Conservation (phyloP, 2,329 filamentous ascomycete species). For the Talaromyces sp. region DNA sequence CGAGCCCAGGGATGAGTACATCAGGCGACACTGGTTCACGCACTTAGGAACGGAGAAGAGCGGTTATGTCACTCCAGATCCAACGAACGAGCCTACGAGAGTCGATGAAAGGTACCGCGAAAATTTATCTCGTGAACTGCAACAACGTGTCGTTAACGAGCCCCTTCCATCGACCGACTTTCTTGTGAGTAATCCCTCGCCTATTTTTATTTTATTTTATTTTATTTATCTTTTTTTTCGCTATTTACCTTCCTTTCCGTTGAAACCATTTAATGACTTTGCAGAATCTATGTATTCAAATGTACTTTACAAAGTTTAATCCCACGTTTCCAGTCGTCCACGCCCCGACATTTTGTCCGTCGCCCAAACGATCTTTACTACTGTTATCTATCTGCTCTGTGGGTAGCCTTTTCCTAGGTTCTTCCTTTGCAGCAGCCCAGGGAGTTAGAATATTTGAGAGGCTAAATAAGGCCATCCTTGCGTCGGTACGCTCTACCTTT, state of each 20-base stretch:
- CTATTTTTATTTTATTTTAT: no score
- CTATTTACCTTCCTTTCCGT: not conserved
- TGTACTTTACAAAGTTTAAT: slow-evolving; percentile 17
- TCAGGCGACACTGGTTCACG: slow-evolving; percentile 1
- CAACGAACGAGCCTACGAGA: not conserved
- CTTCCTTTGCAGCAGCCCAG: slow-evolving; percentile 21
- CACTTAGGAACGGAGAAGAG: not conserved
- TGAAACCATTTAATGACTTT: not conserved
- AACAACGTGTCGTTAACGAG: slow-evolving; percentile 13
- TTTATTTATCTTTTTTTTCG: not conserved
- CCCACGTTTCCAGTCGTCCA: slow-evolving; percentile 12
- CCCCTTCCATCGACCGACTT: slow-evolving; percentile 5
- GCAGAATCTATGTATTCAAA: slow-evolving; percentile 15
- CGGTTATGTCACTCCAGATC: slow-evolving; percentile 4
- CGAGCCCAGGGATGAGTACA: not conserved
- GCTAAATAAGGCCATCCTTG: slow-evolving; percentile 14
- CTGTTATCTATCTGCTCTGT: slow-evolving; percentile 34
- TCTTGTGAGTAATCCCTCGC: not conserved
- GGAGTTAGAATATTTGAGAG: slow-evolving; percentile 24
- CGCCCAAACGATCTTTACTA: slow-evolving; percentile 23
- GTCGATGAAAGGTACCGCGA: slow-evolving; percentile 5
- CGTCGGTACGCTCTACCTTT: not conserved
- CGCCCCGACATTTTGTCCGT: slow-evolving; percentile 15
- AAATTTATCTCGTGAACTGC: slow-evolving; percentile 11
- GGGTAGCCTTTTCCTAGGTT: slow-evolving; percentile 31